Conservation (phyloP, 2,329 filamentous ascomycete species). For the Microdochium paspali region DNA sequence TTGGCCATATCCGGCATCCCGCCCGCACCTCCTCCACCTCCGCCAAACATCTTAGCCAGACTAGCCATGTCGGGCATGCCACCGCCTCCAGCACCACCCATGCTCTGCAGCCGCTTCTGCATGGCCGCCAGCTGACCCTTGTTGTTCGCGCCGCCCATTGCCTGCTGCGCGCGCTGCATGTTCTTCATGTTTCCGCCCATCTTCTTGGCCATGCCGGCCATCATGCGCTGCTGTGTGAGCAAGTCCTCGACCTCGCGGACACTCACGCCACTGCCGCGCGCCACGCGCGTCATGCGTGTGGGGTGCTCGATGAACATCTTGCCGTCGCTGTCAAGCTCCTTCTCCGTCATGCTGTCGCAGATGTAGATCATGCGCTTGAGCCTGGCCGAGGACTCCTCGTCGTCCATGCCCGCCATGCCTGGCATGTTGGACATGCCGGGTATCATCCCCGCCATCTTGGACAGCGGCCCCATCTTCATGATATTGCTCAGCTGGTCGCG, state of each 20-base stretch:
- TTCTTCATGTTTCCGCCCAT: conserved; percentile 98
- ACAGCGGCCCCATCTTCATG: conserved; percentile 98
- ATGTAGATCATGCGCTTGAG: conserved; percentile 98
- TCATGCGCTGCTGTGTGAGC: conserved; percentile 96
- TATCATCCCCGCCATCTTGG: conserved; percentile 98
- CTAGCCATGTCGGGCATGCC: conserved; percentile 74
- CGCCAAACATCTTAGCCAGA: conserved; percentile 87
- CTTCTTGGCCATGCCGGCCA: conserved; percentile 98
- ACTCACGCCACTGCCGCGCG: conserved; percentile 79
- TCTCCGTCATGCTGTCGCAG: conserved; percentile 94
- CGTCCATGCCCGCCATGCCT: conserved; percentile 83
- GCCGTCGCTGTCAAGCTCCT: conserved; percentile 91
- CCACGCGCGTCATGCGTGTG: conserved; percentile 84
- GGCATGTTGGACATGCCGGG: conserved; percentile 79
- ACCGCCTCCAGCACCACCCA: conserved; percentile 65
- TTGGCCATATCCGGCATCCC: conserved; percentile 71
- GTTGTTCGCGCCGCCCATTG: conserved; percentile 85
- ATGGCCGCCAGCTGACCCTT: conserved; percentile 91
- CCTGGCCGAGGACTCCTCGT: conserved; percentile 89
- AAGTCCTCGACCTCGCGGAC: conserved; percentile 93
- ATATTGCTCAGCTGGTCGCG: conserved; percentile 94
- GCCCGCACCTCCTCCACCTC: conserved; percentile 57
- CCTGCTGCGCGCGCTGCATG: conserved; percentile 86
- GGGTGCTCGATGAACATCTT: conserved; percentile 91
- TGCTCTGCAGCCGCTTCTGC: conserved; percentile 89